Evolutionary conservation across 257 asterid genomes (phyloP).

Genomic region (Rauvolfia tetraphylla): DNA sequence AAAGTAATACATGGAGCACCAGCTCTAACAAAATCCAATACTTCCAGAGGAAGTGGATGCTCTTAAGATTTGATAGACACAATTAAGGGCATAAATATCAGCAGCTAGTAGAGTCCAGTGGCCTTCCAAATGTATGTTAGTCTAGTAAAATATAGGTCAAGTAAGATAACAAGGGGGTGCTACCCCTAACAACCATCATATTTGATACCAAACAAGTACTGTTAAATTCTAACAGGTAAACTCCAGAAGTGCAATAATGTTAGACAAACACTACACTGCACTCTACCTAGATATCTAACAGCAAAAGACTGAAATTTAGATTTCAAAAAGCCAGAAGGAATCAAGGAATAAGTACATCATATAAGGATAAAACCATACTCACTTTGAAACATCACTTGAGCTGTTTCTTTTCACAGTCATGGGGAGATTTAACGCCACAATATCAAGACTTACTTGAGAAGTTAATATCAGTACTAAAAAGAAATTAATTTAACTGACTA

Average conservation of each 20-base stretch:
- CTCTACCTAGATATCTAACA: background rate
- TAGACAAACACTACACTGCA: background rate
- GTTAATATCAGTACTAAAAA: background rate
- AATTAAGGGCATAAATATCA: background rate
- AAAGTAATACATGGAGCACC: background rate
- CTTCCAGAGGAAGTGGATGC: background rate
- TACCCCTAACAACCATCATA: background rate
- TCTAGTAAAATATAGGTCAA: background rate
- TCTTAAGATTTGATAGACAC: background rate
- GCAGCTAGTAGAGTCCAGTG: background rate
- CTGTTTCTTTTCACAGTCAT: background rate
- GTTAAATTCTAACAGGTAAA: background rate
- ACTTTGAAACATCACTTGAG: background rate
- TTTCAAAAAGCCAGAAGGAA: too few species aligned
- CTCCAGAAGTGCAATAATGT: too few species aligned
- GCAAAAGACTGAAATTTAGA: too few species aligned
- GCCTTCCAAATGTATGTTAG: background rate
- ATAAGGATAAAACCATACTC: background rate
- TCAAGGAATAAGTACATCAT: background rate
- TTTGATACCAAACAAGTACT: background rate
- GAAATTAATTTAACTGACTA: background rate
- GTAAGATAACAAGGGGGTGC: background rate
- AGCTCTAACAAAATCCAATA: background rate
- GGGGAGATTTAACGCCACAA: background rate
- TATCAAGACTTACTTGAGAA: background rate